Percentiles rank a stretch among this genome's conserved stretches.
Evolutionary conservation across 306 rosid species (phyloP).

Genomic region (Cicer cuneatum): DNA sequence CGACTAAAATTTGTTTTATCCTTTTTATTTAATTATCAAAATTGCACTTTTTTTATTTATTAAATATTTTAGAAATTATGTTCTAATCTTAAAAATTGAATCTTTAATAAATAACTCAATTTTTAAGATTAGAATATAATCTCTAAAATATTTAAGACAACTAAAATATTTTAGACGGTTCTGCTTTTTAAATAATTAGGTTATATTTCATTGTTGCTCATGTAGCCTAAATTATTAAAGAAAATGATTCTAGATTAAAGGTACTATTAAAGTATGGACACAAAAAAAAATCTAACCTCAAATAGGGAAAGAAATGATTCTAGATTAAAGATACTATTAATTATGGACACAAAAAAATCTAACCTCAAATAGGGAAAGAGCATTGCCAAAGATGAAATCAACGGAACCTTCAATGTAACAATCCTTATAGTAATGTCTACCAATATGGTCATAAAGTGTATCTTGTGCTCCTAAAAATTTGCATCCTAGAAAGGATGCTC

Average conservation of each 20-base stretch:
- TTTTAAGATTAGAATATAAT: too few species aligned
- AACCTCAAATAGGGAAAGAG: constrained; percentile 84
- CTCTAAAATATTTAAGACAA: too few species aligned
- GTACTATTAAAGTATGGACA: background rate
- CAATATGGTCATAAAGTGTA: constrained; percentile 87
- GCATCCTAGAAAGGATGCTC: constrained; percentile 77
- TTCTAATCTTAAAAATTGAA: too few species aligned
- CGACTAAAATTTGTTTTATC: too few species aligned
- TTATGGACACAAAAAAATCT: constrained; percentile 4
- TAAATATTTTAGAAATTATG: too few species aligned
- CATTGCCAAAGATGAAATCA: constrained; percentile 97
- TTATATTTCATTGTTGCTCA: background rate
- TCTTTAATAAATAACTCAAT: too few species aligned
- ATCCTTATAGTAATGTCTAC: constrained; percentile 92
- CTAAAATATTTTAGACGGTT: too few species aligned
- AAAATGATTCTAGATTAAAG: too few species aligned
- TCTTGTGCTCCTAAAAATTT: constrained; percentile 94
- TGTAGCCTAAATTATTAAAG: background rate
- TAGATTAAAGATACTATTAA: background rate
- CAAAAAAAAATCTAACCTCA: too few species aligned
- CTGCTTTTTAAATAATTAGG: too few species aligned
- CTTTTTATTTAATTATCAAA: too few species aligned
- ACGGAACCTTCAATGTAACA: constrained; percentile 98
- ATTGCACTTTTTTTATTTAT: too few species aligned
- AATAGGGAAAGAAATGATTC: background rate